Evolutionary conservation across 768 basidiomycete species (phyloP), one percentile per base, ranked within the genome.

Genomic region (Tricholoma hemisulphureum): DNA sequence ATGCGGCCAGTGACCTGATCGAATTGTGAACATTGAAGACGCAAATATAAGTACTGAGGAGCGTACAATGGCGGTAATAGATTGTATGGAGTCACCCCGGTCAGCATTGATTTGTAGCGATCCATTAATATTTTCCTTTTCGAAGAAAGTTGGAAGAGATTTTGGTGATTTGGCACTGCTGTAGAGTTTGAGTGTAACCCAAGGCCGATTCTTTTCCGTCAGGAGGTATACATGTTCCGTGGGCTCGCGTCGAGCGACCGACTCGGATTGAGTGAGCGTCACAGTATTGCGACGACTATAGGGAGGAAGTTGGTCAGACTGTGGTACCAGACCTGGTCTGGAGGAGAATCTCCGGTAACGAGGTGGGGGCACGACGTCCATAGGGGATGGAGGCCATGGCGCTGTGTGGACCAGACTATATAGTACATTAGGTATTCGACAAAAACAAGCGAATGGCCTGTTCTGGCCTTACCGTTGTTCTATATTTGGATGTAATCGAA

Each of bases 91-190:
- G 64, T 83, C 81, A 26, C 79, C 80, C 68, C 74, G 77, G 61
- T 81, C 80, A 24, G 78, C 80, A 52, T 72, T 67, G 60, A 83
- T 65, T 62, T 81, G 77, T 48, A 83, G 69, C 37, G 68, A 70
- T 41, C 80, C 80, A 52, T 69, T 79, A 69, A 83, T 77, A 49
- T 76, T 75, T 66, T 82, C 80, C 71, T 80, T 82, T 73, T 83
- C 81, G 63, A 77, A 79, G 66, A 80, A 81, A 20, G 78, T 80
- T 8, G 82, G 81, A 31, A 82, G 67, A 52, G 79, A 80, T 55
- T 77, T 79, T 9, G 77, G 69, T 3, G 81, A 81, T 66, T 79
- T 81, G 11, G 81, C 81, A 62, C 80, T 81, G 71, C 80, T 83
- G 65, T 67, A 71, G 57, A 82, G 68, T 51, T 73, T 78, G 55